A percentile compares a stretch with the other conserved stretches of the same genome.
These are phyloP conservation scores for Pseudozyma sp. DNA, from an alignment of 1,284 basidiomycete species.

Conservation along the genomic window DNA sequence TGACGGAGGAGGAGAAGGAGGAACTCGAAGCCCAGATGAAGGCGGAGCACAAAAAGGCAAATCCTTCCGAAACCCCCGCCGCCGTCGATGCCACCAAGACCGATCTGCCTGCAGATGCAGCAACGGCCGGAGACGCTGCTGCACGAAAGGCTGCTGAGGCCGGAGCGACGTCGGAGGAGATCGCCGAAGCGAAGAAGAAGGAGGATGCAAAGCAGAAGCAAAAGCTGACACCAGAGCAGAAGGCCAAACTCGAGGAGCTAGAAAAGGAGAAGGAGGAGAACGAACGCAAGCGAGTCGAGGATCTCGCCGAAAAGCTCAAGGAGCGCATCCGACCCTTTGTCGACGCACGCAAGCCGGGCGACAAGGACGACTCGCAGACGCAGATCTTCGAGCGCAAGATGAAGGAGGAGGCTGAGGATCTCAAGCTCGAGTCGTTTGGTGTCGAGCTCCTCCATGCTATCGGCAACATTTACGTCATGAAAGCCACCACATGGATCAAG, in stretches of 20 bases:
- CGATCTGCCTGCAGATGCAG: conserved; percentile 33
- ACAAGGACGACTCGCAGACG: conserved; percentile 81
- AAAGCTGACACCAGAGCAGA: conserved; percentile 83
- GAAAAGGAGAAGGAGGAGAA: conserved; percentile 67
- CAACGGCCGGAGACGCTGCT: conserved; percentile 41
- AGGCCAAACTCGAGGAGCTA: conserved; percentile 64
- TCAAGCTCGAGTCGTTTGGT: conserved; percentile 98
- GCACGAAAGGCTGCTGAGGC: conserved; percentile 64
- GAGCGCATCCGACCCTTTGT: conserved; percentile 68
- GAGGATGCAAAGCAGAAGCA: conserved; percentile 70
- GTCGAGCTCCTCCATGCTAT: conserved; percentile 78
- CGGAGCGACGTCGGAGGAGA: conserved; percentile 47
- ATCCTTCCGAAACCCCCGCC: conserved; percentile 30
- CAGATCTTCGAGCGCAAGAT: conserved; percentile 78
- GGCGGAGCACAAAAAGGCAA: conserved; percentile 60
- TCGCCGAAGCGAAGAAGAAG: conserved; percentile 67
- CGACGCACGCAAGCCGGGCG: conserved; percentile 83
- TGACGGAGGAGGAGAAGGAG: conserved; percentile 88
- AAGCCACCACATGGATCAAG: conserved; percentile 91
- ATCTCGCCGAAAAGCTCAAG: conserved; percentile 65
- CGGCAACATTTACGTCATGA: conserved; percentile 86
- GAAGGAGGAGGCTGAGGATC: conserved; percentile 88
- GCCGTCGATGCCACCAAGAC: conserved; percentile 35
- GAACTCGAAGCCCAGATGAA: conserved; percentile 82
- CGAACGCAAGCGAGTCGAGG: conserved; percentile 64